phyloP scores from a whole-genome alignment of 148 eudicot genomes.

The Hydrangea macrophylla region DNA sequence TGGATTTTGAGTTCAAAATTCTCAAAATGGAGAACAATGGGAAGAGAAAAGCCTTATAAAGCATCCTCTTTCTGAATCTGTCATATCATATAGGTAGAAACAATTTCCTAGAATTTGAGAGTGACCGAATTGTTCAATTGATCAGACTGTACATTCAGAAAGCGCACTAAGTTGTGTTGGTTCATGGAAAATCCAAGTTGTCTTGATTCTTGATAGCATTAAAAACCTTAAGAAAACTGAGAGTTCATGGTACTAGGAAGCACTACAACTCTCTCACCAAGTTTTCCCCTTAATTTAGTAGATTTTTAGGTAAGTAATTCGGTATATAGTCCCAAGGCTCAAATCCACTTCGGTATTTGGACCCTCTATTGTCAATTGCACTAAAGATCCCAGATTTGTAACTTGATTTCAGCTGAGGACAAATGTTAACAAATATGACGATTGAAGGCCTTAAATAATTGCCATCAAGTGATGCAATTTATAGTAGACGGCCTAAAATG shows the following conservation, averaged over 20 bases:
- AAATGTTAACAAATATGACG: no score
- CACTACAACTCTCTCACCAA: not conserved
- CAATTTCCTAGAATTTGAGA: not conserved
- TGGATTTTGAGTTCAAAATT: not conserved
- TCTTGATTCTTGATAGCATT: not conserved
- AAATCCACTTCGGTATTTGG: no score
- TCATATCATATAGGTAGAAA: not conserved
- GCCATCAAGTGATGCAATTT: no score
- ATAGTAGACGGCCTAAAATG: no score
- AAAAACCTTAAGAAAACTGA: not conserved
- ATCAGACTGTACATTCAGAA: not conserved
- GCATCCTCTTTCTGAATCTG: not conserved
- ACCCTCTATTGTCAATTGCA: no score
- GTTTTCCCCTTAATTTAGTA: not conserved
- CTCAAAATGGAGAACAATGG: not conserved
- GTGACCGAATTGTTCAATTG: not conserved
- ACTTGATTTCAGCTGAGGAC: no score
- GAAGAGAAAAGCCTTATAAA: not conserved
- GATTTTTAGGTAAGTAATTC: no score
- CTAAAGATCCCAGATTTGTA: no score
- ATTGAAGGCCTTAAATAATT: no score
- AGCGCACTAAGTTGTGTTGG: not conserved
- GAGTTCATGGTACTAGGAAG: not conserved
- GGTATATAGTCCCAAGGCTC: no score
- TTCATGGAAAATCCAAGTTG: not conserved